Base-by-base conservation (phyloP, 352 stramenopile species). In the Phytopythium ostracodes region DNA sequence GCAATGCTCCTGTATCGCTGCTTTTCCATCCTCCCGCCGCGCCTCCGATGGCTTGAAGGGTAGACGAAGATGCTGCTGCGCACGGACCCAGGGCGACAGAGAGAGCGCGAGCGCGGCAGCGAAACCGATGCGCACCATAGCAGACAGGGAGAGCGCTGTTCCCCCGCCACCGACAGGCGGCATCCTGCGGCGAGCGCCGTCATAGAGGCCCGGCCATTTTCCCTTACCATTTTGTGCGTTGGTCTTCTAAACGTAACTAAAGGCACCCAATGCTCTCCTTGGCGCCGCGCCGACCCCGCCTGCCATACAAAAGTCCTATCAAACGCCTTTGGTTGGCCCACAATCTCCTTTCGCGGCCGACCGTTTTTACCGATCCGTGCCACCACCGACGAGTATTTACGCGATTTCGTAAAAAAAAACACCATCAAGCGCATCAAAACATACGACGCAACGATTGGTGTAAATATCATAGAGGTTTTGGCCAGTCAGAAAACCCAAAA, bases 211-310 rank as follows among this genome's bases (percentile, higher is more conserved):
- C n/a, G 24, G n/a, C 31, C 18, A 63, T 46, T 25, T 17, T 60
- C 42, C 52, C 70, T 67, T 79, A 92, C 83, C 83, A 92, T 92
- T 90, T 90, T 89, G 71, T 79, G 71, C 68, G 79, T 85, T 87
- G 83, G 83, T 89, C 81, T 92, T 90, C 80, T 92, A 92, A 92
- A 92, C 80, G 87, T 86, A 88, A 92, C 73, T 92, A 89, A 87
- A 60, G 52, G 24, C 63, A 65, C 38, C 46, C 61, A 55, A 66
- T 75, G 62, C 71, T 31, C 64, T 83, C 70, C 71, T 69, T 70
- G 70, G 64, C 43, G 24, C 29, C n/a, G 27, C 20, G 29, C 40
- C 33, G 54, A 42, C 27, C 49, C 54, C 38, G 29, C 38, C 47
- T 54, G 43, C 51, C 56, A 76, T 78, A 77, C 71, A 77, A 71